These are phyloP conservation scores for Passalora sequoiae DNA, from an alignment of 2,329 filamentous ascomycete genomes.

Conservation along the genomic window DNA sequence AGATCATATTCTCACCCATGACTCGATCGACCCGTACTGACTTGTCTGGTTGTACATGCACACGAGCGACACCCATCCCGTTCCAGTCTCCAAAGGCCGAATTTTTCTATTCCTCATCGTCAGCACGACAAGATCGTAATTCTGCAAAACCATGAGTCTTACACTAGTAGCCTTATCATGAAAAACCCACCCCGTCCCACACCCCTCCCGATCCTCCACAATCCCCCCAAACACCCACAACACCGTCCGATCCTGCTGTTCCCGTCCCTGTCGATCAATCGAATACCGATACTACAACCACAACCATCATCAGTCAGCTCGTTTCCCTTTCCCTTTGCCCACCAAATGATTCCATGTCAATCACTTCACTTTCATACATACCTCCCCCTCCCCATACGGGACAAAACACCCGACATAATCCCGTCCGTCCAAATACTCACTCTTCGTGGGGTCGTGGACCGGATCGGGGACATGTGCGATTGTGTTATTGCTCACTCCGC, in stretches of 20 bases:
- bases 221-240: slow-evolving; percentile 9
- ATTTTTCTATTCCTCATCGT: background rate
- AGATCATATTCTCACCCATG: slow-evolving; percentile 10
- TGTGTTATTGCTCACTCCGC: slow-evolving; percentile 4
- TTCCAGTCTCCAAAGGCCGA: background rate
- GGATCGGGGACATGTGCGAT: slow-evolving; percentile 1
- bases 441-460: background rate
- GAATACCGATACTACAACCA: background rate
- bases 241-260: slow-evolving; percentile 3
- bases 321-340: background rate
- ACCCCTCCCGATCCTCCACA: slow-evolving; percentile 6
- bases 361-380: background rate
- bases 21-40: slow-evolving; percentile 1
- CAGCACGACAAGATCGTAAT: background rate
- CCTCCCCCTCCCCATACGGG: slow-evolving; percentile 1
- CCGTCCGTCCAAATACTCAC: slow-evolving; percentile 3
- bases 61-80: slow-evolving; percentile 6
- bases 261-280: background rate
- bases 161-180: slow-evolving; percentile 9
- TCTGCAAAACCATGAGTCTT: background rate
- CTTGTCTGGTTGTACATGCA: slow-evolving; percentile 2
- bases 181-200: slow-evolving; percentile 7
- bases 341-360: too few relatives aligned
- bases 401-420: background rate
- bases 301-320: background rate